Conservation (phyloP, 495 filamentous ascomycete species). For the Xylaria acuta region DNA sequence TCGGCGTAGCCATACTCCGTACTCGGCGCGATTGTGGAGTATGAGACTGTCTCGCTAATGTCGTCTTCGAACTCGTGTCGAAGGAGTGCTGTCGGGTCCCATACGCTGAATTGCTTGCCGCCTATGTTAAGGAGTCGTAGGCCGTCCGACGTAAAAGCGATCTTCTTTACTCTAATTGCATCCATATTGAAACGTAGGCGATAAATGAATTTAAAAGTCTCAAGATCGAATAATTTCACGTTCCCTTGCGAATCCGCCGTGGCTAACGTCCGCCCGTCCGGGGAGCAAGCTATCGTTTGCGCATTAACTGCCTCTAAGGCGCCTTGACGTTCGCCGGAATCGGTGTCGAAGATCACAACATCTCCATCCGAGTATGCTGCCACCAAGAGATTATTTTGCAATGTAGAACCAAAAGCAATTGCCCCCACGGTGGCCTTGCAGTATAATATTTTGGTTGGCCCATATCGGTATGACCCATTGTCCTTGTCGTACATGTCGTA, state of each 20-base stretch:
- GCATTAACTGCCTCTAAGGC: not conserved
- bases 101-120: not conserved
- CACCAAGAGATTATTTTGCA: constrained; percentile 16
- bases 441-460: not conserved
- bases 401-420: constrained; percentile 21
- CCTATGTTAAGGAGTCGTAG: constrained; percentile 14
- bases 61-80: constrained; percentile 33
- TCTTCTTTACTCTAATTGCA: not conserved
- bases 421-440: constrained; percentile 6
- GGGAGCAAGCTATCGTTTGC: constrained; percentile 5
- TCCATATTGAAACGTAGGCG: not conserved
- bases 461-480: constrained; percentile 22
- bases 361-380: constrained; percentile 19
- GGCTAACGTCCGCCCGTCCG: constrained; percentile 14
- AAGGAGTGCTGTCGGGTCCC: constrained; percentile 28
- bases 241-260: constrained; percentile 9
- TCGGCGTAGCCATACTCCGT: not conserved
- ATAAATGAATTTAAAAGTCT: constrained; percentile 5
- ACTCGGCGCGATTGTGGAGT: constrained; percentile 18
- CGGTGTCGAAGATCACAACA: constrained; percentile 14
- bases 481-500: constrained; percentile 36
- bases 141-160: constrained; percentile 3
- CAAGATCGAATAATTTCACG: constrained; percentile 6
- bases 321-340: constrained; percentile 4
- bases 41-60: constrained; percentile 31